A percentile compares a stretch with the other conserved stretches of the same genome.
Conservation (phyloP, 2,329 filamentous ascomycete genomes). For the Paecilomyces dactylethromorphus region DNA sequence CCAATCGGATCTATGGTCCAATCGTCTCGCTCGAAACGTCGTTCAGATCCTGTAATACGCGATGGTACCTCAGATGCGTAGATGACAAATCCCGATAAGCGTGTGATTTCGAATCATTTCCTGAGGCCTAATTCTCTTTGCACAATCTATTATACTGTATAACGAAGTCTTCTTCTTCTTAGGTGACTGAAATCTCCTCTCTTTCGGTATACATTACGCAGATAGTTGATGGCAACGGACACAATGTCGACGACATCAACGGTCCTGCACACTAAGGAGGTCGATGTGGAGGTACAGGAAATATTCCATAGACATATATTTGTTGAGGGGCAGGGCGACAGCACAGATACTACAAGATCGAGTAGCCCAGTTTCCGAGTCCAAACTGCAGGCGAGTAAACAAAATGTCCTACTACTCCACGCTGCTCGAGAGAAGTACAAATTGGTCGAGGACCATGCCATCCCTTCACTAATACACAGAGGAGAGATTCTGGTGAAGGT, state of each 20-base stretch:
- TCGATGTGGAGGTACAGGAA: constrained; percentile 7
- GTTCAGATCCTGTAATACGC: background rate
- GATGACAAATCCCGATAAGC: background rate
- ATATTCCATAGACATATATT: constrained; percentile 11
- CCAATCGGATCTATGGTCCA: background rate
- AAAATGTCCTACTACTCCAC: constrained; percentile 47
- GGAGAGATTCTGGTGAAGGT: constrained; percentile 58
- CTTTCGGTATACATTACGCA: background rate
- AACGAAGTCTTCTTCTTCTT: background rate
- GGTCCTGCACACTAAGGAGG: constrained; percentile 14
- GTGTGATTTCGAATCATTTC: background rate
- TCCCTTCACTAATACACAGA: constrained; percentile 40
- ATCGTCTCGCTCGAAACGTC: background rate
- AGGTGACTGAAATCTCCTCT: background rate
- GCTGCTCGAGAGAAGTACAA: constrained; percentile 46
- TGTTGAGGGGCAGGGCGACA: background rate
- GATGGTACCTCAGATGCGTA: background rate
- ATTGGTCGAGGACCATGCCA: constrained; percentile 36
- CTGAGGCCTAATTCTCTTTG: background rate
- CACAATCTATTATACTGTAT: background rate
- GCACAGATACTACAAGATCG: background rate
- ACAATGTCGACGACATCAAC: constrained; percentile 20
- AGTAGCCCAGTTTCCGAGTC: background rate
- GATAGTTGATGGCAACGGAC: background rate
- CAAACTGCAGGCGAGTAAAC: constrained; percentile 16